phyloP scores from a whole-genome alignment of 805 yeast genomes.

The Kuraishia molischiana region DNA sequence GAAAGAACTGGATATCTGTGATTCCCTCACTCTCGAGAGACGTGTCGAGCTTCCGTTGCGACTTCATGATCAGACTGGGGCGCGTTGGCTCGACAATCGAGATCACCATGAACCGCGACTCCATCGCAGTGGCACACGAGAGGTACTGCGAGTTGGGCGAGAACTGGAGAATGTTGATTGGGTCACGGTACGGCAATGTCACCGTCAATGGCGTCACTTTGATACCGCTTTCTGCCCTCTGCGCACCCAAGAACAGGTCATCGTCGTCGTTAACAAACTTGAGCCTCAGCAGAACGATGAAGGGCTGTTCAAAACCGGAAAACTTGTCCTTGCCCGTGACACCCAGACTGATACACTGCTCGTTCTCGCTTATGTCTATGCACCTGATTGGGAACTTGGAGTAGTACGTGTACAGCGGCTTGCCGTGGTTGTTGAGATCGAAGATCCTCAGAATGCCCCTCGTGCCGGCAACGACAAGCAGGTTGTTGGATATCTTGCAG shows the following conservation, averaged over 20 bases:
- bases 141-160: slow-evolving; percentile 63
- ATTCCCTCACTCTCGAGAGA: slow-evolving; percentile 82
- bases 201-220: slow-evolving; percentile 55
- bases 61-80: slow-evolving; percentile 61
- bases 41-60: slow-evolving; percentile 51
- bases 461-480: slow-evolving; percentile 62
- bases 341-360: slow-evolving; percentile 64
- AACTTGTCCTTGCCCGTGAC: slow-evolving; percentile 71
- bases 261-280: slow-evolving; percentile 6
- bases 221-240: slow-evolving; percentile 1
- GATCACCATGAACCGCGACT: slow-evolving; percentile 70
- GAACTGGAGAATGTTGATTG: slow-evolving; percentile 64
- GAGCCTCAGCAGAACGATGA: slow-evolving; percentile 44
- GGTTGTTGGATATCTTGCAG: slow-evolving; percentile 49
- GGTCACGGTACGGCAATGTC: slow-evolving; percentile 80
- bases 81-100: slow-evolving; percentile 52
- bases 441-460: slow-evolving; percentile 61
- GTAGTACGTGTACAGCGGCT: slow-evolving; percentile 55
- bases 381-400: slow-evolving; percentile 75
- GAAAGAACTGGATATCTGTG: slow-evolving; percentile 69
- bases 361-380: slow-evolving; percentile 58
- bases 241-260: not conserved
- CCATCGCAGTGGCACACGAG: slow-evolving; percentile 69
- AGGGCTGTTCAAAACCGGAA: slow-evolving; percentile 65
- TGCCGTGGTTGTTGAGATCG: slow-evolving; percentile 47